Evolutionary conservation across 116 monocot genomes (phyloP), one percentile per base, ranked within the genome.

Genomic region (Trichopus zeylanicus): DNA sequence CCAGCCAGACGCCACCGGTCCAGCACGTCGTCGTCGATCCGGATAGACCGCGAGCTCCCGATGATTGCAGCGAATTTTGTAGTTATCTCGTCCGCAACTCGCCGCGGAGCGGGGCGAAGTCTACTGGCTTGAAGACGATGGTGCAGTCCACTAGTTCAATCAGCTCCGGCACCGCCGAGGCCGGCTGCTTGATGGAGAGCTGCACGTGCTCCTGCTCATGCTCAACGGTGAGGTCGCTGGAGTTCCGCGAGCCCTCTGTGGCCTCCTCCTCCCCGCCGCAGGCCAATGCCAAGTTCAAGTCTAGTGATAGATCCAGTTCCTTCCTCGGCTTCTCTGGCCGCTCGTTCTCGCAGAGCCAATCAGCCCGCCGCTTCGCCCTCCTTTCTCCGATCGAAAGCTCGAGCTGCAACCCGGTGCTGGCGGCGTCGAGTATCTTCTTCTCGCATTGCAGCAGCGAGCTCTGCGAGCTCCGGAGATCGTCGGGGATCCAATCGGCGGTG

Each of bases 201-300:
- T 23, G 18, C 0, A 26, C 51, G 33, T 63, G 46, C 1, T 49
- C 58, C 13, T 53, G 64, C 11, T 76, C 81, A 15, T 73, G 65
- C 51, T 83, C 83, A 3, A 74, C 67, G 0, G 83, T 78, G 31
- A 78, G 55, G 63, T 83, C 83, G 32, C 83, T 74, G 1, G 74
- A 70, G 32, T 82, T 81, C 12, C 67, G 57, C 3, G 80, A 80
- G 12, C 63, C 66, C 10, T 81, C 81, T 3, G 54, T 59, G 10
- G 35, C 31, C 1, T 79, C 78, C 18, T 84, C 84, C 1, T 77
- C 75, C 0, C 11, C 23, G 0, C 70, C 73, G 7, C 67, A 70
- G 0, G n/a, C n/a, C n/a, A n/a, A n/a, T n/a, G 81, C 74, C 57
- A 85, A 60, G 54, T 84, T 81, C 35, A 89, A 60, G 48, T 89